Evolutionary conservation across 805 yeast genomes (phyloP), one percentile per base, ranked within the genome.

Genomic region (Lipomyces spencermartinsiae): DNA sequence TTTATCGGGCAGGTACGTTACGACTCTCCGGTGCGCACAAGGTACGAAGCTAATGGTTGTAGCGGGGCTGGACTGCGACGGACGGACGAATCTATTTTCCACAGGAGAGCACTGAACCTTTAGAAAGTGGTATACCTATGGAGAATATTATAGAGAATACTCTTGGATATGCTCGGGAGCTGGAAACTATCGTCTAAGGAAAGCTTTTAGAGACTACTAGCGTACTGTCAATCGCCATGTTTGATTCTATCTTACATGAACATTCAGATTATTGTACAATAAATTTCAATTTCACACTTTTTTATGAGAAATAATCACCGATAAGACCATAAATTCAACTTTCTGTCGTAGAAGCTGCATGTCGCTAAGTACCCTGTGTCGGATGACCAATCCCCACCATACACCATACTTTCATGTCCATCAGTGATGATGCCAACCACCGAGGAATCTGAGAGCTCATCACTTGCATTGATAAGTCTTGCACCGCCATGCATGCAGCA

Each of bases 401-500:
- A 94, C 64, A 94, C 93, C 92, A 95, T 94, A 68, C 97, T 92
- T 61, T 87, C 88, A 76, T 94, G 98, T 37, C 89, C 90, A 12
- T 84, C 70, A 12, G 65, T 69, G 55, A 72, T 69, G 16, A 66
- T 62, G 7, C 63, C 58, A 14, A 62, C 53, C 2, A 76, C 71
- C 9, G 59, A 55, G 16, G 56, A 16, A 29, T 62, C 65, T 14
- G 70, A 69, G 1, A 71, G 65, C 10, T 75, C 80, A 4, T 69
- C 67, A 3, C 72, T 75, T 29, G 75, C 73, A n/a, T 77, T 76
- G 0, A 93, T 76, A 0, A 93, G 81, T 66, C 93, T 83, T 1
- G 97, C 97, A 19, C 99, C 99, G 72, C 92, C 93, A 75, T 94
- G 94, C 98, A 95, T 95, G 75, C 97, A 92, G 77, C 98, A 93